Evolutionary conservation across 2,329 filamentous ascomycete species (phyloP).

Genomic region (Aspergillus ibericus): DNA sequence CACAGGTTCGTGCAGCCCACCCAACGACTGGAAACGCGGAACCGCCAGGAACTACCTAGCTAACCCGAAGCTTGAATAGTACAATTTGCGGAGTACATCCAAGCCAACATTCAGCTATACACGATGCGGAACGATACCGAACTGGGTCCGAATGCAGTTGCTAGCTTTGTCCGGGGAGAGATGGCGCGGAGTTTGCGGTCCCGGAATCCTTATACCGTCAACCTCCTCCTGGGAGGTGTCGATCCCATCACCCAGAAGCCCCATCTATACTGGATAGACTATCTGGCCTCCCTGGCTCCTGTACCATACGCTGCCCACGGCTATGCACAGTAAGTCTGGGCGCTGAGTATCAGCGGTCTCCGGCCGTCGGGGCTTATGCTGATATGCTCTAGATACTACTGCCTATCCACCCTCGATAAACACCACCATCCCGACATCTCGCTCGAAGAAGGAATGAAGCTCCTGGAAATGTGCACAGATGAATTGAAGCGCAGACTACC

Average conservation of each 20-base stretch:
- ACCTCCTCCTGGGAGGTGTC: constrained; percentile 89
- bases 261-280: constrained; percentile 94
- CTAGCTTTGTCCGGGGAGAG: constrained; percentile 91
- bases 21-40: background rate
- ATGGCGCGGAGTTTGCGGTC: constrained; percentile 87
- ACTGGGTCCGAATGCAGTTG: constrained; percentile 82
- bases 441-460: constrained; percentile 84
- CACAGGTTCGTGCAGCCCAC: constrained; percentile 62
- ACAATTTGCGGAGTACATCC: constrained; percentile 98
- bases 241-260: constrained; percentile 91
- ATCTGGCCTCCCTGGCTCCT: constrained; percentile 82
- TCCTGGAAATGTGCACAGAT: constrained; percentile 91
- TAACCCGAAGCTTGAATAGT: constrained; percentile 54
- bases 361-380: constrained; percentile 12
- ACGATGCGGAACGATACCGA: constrained; percentile 97
- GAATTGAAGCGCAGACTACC: constrained; percentile 96
- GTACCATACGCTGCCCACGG: constrained; percentile 96
- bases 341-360: background rate
- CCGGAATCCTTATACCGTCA: constrained; percentile 93
- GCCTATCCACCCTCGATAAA: constrained; percentile 95
- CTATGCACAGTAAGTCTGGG: constrained; percentile 78
- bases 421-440: constrained; percentile 95
- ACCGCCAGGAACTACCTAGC: constrained; percentile 9
- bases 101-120: constrained; percentile 97
- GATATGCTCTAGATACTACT: constrained; percentile 73